Evolutionary conservation across 495 filamentous ascomycete species (phyloP).

Genomic region (Lepraria neglecta): DNA sequence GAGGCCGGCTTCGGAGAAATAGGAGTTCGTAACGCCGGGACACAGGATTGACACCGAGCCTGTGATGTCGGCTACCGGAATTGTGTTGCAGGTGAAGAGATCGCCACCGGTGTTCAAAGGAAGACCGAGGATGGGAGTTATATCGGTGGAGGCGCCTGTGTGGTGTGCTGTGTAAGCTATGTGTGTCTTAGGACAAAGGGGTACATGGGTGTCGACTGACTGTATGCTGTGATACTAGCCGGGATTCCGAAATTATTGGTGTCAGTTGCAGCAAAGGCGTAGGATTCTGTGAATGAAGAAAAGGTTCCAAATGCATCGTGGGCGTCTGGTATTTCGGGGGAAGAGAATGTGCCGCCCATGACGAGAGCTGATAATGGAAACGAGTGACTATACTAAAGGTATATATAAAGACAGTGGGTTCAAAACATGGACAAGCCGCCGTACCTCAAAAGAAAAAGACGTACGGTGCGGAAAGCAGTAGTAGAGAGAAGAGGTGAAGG

Average conservation of each 20-base stretch:
- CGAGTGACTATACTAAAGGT: background rate
- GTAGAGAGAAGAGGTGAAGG: background rate
- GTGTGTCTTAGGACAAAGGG: background rate
- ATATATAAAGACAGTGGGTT: background rate
- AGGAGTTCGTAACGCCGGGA: background rate
- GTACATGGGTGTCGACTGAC: background rate
- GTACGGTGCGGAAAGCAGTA: background rate
- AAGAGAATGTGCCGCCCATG: conserved; percentile 2
- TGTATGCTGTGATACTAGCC: background rate
- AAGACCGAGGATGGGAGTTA: background rate
- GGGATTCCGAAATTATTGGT: conserved; percentile 1
- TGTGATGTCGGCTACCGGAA: background rate
- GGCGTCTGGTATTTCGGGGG: background rate
- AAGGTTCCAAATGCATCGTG: background rate
- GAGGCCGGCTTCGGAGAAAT: background rate
- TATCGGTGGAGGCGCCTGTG: background rate
- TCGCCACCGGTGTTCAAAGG: background rate
- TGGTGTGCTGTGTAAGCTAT: background rate
- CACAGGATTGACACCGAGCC: background rate
- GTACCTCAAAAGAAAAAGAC: background rate
- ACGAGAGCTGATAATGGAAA: background rate
- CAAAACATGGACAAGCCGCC: background rate
- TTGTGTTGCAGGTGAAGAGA: background rate
- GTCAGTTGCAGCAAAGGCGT: conserved; percentile 2
- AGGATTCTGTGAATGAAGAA: background rate